These are phyloP conservation scores for Vaccinium darrowii DNA, from an alignment of 148 eudicot genomes.

Conservation along the genomic window DNA sequence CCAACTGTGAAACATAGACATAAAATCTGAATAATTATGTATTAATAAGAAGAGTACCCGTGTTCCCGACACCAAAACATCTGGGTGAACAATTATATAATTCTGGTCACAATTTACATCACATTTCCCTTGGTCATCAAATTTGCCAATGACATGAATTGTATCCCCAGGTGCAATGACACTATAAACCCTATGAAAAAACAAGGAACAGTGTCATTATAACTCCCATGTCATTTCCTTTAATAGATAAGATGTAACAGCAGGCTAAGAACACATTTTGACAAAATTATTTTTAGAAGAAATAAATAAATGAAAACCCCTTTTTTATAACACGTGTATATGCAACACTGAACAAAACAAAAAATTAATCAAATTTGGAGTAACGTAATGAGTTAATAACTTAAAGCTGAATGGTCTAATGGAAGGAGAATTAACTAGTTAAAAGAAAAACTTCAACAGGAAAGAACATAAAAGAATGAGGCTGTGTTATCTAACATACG, in stretches of 20 bases:
- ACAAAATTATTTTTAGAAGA: background rate
- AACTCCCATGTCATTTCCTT: background rate
- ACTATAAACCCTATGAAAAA: constrained; percentile 60
- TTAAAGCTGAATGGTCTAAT: background rate
- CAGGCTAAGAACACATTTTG: background rate
- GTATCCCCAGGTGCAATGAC: constrained; percentile 92
- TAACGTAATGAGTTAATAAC: background rate
- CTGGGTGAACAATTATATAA: constrained; percentile 81
- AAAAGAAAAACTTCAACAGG: constrained; percentile 12
- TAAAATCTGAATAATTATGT: background rate
- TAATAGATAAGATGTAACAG: background rate
- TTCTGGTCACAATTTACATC: constrained; percentile 69
- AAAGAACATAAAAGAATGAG: background rate
- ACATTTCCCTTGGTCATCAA: constrained; percentile 70
- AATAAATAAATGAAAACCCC: background rate
- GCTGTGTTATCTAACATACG: background rate
- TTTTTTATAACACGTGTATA: too few relatives aligned
- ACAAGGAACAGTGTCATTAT: background rate
- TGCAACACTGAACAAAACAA: background rate
- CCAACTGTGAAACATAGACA: background rate
- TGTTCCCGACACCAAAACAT: constrained; percentile 84
- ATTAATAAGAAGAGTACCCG: constrained; percentile 51
- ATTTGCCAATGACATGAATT: constrained; percentile 75
- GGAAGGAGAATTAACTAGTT: background rate
- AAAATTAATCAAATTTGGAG: background rate